phyloP scores from a whole-genome alignment of 768 basidiomycete genomes.

The Leucocoprinus birnbaumii region DNA sequence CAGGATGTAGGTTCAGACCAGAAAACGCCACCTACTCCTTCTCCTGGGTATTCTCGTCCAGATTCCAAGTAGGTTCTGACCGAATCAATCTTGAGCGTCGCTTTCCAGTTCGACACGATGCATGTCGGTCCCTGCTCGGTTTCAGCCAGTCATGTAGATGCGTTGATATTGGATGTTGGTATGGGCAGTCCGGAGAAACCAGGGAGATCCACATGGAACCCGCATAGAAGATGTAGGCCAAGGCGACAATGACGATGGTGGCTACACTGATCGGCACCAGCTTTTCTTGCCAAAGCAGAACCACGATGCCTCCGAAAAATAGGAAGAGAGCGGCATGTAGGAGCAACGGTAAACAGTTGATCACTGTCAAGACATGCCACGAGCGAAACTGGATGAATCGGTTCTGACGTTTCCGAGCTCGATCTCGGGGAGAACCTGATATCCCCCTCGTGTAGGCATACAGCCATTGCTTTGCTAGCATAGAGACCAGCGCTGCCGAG shows the following conservation, averaged over 20 bases:
- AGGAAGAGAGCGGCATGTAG: slow-evolving; percentile 38
- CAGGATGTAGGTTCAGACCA: too few relatives aligned
- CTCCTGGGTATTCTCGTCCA: background rate
- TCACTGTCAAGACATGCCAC: slow-evolving; percentile 37
- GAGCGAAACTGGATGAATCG: slow-evolving; percentile 30
- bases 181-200: slow-evolving; percentile 38
- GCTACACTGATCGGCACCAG: slow-evolving; percentile 25
- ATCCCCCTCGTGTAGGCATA: slow-evolving; percentile 29
- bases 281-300: slow-evolving; percentile 37
- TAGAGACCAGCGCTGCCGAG: slow-evolving; percentile 39
- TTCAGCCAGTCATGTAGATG: slow-evolving; percentile 24
- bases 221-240: slow-evolving; percentile 34
- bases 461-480: slow-evolving; percentile 46
- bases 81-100: too few relatives aligned
- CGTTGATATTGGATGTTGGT: slow-evolving; percentile 37
- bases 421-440: slow-evolving; percentile 34
- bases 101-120: background rate
- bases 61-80: background rate
- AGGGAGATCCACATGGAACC: slow-evolving; percentile 36
- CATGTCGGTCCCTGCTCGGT: background rate
- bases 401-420: slow-evolving; percentile 34
- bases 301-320: slow-evolving; percentile 39
- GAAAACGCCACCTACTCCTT: background rate
- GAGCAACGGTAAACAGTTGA: slow-evolving; percentile 36
- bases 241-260: slow-evolving; percentile 30